phyloP scores from a whole-genome alignment of 2,329 filamentous ascomycete species.

The Pyricularia sp. region DNA sequence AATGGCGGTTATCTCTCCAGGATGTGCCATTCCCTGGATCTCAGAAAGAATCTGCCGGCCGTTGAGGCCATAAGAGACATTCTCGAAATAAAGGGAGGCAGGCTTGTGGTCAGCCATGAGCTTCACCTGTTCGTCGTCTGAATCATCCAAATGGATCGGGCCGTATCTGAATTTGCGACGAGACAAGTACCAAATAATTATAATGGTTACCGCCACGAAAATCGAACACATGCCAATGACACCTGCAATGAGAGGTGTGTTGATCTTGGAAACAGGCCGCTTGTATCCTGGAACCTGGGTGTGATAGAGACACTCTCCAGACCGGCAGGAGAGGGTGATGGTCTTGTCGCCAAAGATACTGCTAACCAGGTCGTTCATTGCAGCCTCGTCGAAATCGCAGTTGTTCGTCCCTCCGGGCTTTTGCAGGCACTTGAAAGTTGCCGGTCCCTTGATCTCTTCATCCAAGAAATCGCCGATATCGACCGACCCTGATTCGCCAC shows the following conservation, averaged over 20 bases:
- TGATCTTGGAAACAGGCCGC: constrained; percentile 83
- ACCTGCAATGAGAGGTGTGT: constrained; percentile 87
- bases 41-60: constrained; percentile 72
- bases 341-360: constrained; percentile 83
- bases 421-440: constrained; percentile 63
- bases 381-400: constrained; percentile 80
- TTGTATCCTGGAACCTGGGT: constrained; percentile 88
- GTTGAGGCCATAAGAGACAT: constrained; percentile 76
- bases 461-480: constrained; percentile 84
- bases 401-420: constrained; percentile 48
- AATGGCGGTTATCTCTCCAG: constrained; percentile 91
- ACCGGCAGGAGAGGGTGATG: constrained; percentile 68
- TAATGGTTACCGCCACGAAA: constrained; percentile 70
- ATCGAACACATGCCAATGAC: constrained; percentile 79
- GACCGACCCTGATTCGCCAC: constrained; percentile 79
- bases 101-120: constrained; percentile 88
- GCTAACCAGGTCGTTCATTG: constrained; percentile 83
- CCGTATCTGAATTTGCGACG: constrained; percentile 58
- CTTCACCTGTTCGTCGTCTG: constrained; percentile 74
- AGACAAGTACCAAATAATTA: constrained; percentile 78
- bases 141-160: constrained; percentile 73
- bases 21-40: constrained; percentile 76
- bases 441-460: constrained; percentile 74
- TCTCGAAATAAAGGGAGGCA: constrained; percentile 74
- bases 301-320: constrained; percentile 86